Evolutionary conservation across 2,329 filamentous ascomycete genomes (phyloP).

Genomic region (Chaetomiaceae sp.): DNA sequence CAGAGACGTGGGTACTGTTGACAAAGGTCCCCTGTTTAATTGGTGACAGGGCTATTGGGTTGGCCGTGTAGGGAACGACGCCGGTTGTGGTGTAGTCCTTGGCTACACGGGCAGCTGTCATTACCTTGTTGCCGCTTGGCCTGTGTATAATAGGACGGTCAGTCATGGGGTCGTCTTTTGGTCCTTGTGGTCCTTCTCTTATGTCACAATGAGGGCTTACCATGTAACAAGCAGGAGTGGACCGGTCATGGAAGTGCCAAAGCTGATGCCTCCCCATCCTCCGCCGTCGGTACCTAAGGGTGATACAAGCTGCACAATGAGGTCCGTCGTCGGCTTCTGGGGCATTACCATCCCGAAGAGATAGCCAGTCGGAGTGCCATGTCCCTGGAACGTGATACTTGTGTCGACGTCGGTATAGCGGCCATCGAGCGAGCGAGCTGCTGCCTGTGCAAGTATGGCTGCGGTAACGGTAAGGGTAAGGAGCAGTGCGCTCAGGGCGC

Average conservation of each 20-base stretch:
- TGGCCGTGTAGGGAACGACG: slow-evolving; percentile 37
- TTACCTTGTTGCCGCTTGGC: slow-evolving; percentile 29
- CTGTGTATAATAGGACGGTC: neutral
- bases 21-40: slow-evolving; percentile 44
- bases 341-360: slow-evolving; percentile 49
- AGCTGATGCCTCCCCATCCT: slow-evolving; percentile 46
- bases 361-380: slow-evolving; percentile 36
- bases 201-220: slow-evolving; percentile 24
- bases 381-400: slow-evolving; percentile 42
- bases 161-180: neutral
- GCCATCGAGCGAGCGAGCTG: too few species aligned
- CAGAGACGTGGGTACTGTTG: slow-evolving; percentile 45
- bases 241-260: slow-evolving; percentile 41
- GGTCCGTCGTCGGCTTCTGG: slow-evolving; percentile 44
- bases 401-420: slow-evolving; percentile 18
- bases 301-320: slow-evolving; percentile 50
- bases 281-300: slow-evolving; percentile 37
- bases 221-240: slow-evolving; percentile 43
- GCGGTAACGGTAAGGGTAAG: neutral
- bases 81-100: slow-evolving; percentile 35
- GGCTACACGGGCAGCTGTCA: slow-evolving; percentile 23
- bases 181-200: neutral
- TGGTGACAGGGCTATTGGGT: slow-evolving; percentile 35
- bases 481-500: neutral
- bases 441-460: neutral